Base-by-base conservation (phyloP, 495 filamentous ascomycete species). In the Amorphotheca resinae region DNA sequence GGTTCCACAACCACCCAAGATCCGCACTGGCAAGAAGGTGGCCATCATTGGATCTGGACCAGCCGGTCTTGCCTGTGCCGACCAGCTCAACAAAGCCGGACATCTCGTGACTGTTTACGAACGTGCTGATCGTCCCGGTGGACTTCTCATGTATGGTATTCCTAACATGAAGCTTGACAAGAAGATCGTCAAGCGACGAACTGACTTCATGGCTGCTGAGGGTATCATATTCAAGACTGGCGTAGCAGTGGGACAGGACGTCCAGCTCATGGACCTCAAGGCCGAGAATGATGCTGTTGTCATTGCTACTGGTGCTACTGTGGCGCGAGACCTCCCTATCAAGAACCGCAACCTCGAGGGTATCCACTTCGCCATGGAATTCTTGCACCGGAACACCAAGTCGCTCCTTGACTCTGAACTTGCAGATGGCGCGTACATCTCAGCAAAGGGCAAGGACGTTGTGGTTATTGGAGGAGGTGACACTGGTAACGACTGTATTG, bases 91-190 rank as follows among this genome's bases (percentile, higher is more conserved):
- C 76, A 82, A 82, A 58, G 84, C 81, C 51, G 91, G 91, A 26
- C 91, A 99, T 63, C 68, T 46, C 14, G 87, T 96, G 42, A 95
- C 86, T 12, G 84, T 99, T 12, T 96, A 95, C 62, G 91, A 99
- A 72, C 85, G 91, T 31, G 77, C 91, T 48, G 91, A 99, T 61
- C 85, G 91, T 47, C 67, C 82, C 46, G 91, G 91, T 62, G 91
- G 91, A 56, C 69, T 99, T 47, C 80, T 99, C 54, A 99, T 99
- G 91, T 79, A 99, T 59, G 91, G 91, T 51, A 99, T 99, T 48
- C 91, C 91, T 36, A 99, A 99, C 73, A 99, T 99, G 91, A 99
- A 99, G 72, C 80, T 99, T 22, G 91, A 99, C 73, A 99, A 99
- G 74, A 86, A 84, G 58, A 74, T 99, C 44, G 91, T 99, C 38